Evolutionary conservation across 768 basidiomycete genomes (phyloP), one percentile per base, ranked within the genome.

Genomic region (Tulasnella sp.): DNA sequence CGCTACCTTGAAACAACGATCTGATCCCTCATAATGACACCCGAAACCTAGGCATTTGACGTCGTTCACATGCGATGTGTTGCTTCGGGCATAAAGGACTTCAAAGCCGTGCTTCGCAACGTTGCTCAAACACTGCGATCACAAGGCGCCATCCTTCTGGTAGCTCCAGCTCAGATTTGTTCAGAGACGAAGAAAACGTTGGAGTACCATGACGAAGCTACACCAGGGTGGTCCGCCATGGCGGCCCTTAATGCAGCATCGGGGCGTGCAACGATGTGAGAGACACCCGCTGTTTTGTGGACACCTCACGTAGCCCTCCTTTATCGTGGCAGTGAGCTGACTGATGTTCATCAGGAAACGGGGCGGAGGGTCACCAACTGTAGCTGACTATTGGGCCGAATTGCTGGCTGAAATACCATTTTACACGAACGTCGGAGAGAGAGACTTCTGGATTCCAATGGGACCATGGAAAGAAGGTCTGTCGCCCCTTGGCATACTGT

Each of bases 381-480:
- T n/a, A 29, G 20, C 40, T 37, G 20, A 73, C 7, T 3, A 61
- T 26, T 77, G 76, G 76, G 10, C 35, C 23, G 26, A 1, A 70
- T 77, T 39, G 35, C n/a, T 77, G 39, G n/a, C 10, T 5, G 70
- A 39, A 29, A 77, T 13, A 1, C 76, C 76, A 13, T 70, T 70
- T 20, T 77, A 70, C 57, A 77, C 76, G 39, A 26, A 69, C 40
- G 76, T 77, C 16, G 76, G 76, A 23, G 39, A 42, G 40, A 23
- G 69, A 32, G 76, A 77, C 16, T 1, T 77, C n/a, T 77, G n/a
- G 57, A 69, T 77, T 70, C 76, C 76, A 16, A 61, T 77, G 0
- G 76, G 76, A 77, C 76, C 76, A 40, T 77, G 76, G 76, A 77
- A 37, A 35, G 70, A 70, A 70, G 70, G 70, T 70, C 29, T 20